Percentiles rank a stretch among this genome's conserved stretches.
Evolutionary conservation across 495 filamentous ascomycete genomes (phyloP).

Genomic region (Sphaerosporella brunnea): DNA sequence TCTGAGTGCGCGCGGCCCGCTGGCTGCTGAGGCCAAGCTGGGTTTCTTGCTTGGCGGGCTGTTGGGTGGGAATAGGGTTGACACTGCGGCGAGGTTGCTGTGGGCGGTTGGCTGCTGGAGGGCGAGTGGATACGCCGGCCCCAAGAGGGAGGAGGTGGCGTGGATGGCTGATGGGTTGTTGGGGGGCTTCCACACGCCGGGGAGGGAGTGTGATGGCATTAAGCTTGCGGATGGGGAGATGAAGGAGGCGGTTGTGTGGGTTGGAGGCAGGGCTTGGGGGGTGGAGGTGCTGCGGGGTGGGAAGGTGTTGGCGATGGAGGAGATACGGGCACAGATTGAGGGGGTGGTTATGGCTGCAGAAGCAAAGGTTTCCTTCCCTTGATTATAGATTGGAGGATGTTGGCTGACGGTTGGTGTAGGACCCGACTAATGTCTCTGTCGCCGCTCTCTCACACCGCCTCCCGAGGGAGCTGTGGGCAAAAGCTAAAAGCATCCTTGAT

Average conservation of each 20-base stretch:
- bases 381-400: neutral
- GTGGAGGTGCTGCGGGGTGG: constrained; percentile 6
- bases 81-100: neutral
- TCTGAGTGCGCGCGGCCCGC: neutral
- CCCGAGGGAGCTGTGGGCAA: constrained; percentile 7
- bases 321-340: constrained; percentile 6
- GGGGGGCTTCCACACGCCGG: neutral
- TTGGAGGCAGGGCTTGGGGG: constrained; percentile 7
- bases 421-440: constrained; percentile 1
- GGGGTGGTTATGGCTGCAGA: constrained; percentile 2
- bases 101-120: neutral
- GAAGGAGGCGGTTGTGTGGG: constrained; percentile 7
- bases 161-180: constrained; percentile 1
- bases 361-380: neutral
- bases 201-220: neutral
- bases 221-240: neutral
- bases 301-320: constrained; percentile 1
- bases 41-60: neutral
- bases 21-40: neutral
- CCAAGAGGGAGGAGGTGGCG: neutral
- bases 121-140: neutral
- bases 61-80: neutral
- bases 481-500: constrained; percentile 2
- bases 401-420: neutral
- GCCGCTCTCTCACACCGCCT: constrained; percentile 16